Percentiles rank a stretch among this genome's conserved stretches.
Evolutionary conservation across 208 protist genomes (phyloP).

Genomic region (Leishmania guyanensis): DNA sequence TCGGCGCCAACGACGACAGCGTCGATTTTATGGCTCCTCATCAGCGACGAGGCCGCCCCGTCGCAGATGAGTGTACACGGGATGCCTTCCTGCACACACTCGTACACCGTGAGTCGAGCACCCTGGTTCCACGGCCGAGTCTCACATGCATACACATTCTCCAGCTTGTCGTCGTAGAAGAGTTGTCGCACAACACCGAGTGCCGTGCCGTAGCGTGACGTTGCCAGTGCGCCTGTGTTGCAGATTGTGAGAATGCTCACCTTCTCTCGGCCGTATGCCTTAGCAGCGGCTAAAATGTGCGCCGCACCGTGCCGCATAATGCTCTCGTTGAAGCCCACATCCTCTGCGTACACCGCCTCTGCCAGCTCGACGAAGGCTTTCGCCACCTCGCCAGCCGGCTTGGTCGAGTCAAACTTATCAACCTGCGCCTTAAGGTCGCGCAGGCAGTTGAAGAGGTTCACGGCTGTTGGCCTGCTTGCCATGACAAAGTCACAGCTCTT

Average conservation of each 20-base stretch:
- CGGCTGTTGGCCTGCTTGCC: constrained; percentile 94
- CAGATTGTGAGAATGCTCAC: constrained; percentile 93
- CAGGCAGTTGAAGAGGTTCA: constrained; percentile 95
- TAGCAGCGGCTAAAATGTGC: constrained; percentile 68
- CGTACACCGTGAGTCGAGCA: constrained; percentile 94
- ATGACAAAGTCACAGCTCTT: constrained; percentile 88
- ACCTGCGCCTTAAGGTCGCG: constrained; percentile 59
- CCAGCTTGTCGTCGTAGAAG: constrained; percentile 78
- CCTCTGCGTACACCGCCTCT: constrained; percentile 86
- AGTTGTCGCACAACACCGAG: constrained; percentile 93
- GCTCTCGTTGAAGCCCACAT: constrained; percentile 90
- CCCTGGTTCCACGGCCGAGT: constrained; percentile 96
- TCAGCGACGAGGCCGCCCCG: constrained; percentile 82
- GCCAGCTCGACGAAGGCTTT: constrained; percentile 66
- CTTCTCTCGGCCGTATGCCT: constrained; percentile 24
- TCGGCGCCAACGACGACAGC: constrained; percentile 95
- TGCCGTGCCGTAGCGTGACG: constrained; percentile 93
- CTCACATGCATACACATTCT: constrained; percentile 92
- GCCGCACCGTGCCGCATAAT: constrained; percentile 90
- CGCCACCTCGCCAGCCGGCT: constrained; percentile 41
- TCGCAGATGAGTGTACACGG: constrained; percentile 93
- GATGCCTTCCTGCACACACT: constrained; percentile 94
- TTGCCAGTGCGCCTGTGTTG: constrained; percentile 95
- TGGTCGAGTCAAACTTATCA: constrained; percentile 17
- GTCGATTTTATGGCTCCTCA: constrained; percentile 66